Percentiles rank a stretch among this genome's conserved stretches.
Evolutionary conservation across 2,329 filamentous ascomycete genomes (phyloP).

Genomic region (Fusarium metavorans): DNA sequence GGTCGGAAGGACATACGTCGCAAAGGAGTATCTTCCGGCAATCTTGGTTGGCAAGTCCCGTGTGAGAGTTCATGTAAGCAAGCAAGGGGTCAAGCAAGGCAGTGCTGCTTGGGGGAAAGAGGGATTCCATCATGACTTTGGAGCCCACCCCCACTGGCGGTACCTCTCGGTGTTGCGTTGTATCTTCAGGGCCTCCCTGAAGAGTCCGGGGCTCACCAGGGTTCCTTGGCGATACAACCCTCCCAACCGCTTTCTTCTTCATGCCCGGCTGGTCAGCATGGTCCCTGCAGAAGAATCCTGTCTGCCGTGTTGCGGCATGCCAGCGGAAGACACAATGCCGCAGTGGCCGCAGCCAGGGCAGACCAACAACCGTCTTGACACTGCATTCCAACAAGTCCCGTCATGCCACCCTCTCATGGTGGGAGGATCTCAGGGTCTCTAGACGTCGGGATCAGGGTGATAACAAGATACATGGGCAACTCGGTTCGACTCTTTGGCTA

Average conservation of each 20-base stretch:
- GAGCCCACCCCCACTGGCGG: background rate
- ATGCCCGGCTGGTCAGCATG: background rate
- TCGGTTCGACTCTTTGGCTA: background rate
- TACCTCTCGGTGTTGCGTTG: background rate
- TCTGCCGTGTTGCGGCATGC: constrained; percentile 6
- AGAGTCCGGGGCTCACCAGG: background rate
- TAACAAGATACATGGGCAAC: constrained; percentile 1
- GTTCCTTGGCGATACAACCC: background rate
- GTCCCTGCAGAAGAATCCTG: background rate
- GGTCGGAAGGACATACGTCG: constrained; percentile 15
- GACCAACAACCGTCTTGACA: constrained; percentile 11
- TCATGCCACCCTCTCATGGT: constrained; percentile 16
- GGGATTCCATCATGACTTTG: background rate
- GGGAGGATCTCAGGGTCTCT: constrained; percentile 11
- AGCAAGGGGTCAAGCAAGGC: background rate
- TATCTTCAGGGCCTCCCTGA: background rate
- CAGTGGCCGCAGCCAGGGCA: constrained; percentile 17
- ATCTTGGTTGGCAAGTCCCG: background rate
- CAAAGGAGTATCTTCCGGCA: constrained; percentile 12
- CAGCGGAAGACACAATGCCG: constrained; percentile 10
- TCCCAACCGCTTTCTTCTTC: background rate
- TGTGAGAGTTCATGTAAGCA: background rate
- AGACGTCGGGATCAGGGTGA: constrained; percentile 7
- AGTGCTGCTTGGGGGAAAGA: background rate
- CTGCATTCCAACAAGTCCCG: constrained; percentile 27